Percentiles rank a stretch among this genome's conserved stretches.
Conservation (phyloP, 192 early-diverging fungal genomes). For the Coemansia sp. region DNA sequence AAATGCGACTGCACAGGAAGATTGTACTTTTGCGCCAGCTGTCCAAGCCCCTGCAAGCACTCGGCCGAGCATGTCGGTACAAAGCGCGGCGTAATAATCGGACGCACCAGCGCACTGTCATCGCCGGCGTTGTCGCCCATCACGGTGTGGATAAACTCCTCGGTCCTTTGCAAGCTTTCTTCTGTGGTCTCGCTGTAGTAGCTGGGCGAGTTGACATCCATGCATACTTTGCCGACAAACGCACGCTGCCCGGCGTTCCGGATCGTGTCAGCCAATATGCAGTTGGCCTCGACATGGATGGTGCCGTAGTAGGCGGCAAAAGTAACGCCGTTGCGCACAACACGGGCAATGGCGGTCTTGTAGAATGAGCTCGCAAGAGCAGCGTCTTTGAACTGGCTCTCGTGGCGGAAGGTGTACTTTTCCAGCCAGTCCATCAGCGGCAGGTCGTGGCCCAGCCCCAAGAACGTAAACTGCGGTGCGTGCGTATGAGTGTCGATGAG, state of each 20-base stretch:
- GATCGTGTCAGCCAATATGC: slow-evolving; percentile 72
- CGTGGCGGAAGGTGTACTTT: slow-evolving; percentile 87
- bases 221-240: slow-evolving; percentile 94
- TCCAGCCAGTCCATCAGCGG: slow-evolving; percentile 88
- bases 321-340: slow-evolving; percentile 82
- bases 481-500: slow-evolving; percentile 94
- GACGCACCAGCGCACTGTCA: slow-evolving; percentile 55
- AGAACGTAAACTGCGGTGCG: slow-evolving; percentile 86
- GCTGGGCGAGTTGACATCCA: slow-evolving; percentile 85
- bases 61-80: slow-evolving; percentile 75
- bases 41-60: slow-evolving; percentile 68
- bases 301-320: slow-evolving; percentile 91
- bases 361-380: slow-evolving; percentile 72
- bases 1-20: slow-evolving; percentile 93
- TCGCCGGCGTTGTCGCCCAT: slow-evolving; percentile 22
- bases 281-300: slow-evolving; percentile 75
- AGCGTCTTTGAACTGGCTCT: slow-evolving; percentile 68
- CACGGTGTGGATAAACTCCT: slow-evolving; percentile 63
- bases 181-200: slow-evolving; percentile 75
- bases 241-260: slow-evolving; percentile 84
- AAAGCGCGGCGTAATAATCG: slow-evolving; percentile 93
- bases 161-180: slow-evolving; percentile 65
- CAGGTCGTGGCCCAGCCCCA: slow-evolving; percentile 87
- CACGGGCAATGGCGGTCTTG: slow-evolving; percentile 62
- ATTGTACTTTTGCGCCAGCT: slow-evolving; percentile 66